phyloP scores from a whole-genome alignment of 495 filamentous ascomycete genomes.

The Talaromyces proteolyticus region DNA sequence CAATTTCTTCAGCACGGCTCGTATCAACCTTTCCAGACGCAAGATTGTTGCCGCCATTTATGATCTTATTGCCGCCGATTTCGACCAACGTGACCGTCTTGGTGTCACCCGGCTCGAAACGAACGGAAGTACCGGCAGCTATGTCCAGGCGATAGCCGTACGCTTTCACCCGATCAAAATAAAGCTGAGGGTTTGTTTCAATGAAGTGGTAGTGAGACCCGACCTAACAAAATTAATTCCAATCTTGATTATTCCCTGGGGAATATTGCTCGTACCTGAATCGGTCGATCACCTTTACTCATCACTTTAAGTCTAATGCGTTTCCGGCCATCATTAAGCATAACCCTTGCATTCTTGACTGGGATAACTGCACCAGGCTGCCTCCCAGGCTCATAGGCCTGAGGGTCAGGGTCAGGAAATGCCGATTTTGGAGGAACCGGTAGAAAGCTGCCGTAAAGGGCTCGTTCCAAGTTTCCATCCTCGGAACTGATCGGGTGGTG shows the following conservation, averaged over 20 bases:
- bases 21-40: conserved; percentile 68
- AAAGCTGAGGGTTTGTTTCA: conserved; percentile 84
- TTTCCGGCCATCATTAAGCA: conserved; percentile 68
- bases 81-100: conserved; percentile 92
- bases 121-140: conserved; percentile 82
- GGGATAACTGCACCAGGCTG: conserved; percentile 76
- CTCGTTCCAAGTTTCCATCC: conserved; percentile 79
- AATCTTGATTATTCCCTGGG: no score
- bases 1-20: conserved; percentile 55
- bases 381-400: conserved; percentile 56
- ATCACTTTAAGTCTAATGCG: conserved; percentile 70
- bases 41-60: conserved; percentile 76
- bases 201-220: conserved; percentile 97
- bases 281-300: conserved; percentile 84
- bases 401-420: conserved; percentile 59
- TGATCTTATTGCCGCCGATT: conserved; percentile 78
- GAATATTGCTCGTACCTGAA: conserved; percentile 80
- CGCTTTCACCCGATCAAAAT: conserved; percentile 81
- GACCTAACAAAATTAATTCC: no score
- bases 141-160: conserved; percentile 90
- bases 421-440: conserved; percentile 63
- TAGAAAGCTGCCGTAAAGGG: conserved; percentile 88
- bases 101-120: conserved; percentile 91
- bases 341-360: conserved; percentile 57
- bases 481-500: conserved; percentile 84